phyloP scores from a whole-genome alignment of 768 basidiomycete species.

The Filobasidium floriforme region DNA sequence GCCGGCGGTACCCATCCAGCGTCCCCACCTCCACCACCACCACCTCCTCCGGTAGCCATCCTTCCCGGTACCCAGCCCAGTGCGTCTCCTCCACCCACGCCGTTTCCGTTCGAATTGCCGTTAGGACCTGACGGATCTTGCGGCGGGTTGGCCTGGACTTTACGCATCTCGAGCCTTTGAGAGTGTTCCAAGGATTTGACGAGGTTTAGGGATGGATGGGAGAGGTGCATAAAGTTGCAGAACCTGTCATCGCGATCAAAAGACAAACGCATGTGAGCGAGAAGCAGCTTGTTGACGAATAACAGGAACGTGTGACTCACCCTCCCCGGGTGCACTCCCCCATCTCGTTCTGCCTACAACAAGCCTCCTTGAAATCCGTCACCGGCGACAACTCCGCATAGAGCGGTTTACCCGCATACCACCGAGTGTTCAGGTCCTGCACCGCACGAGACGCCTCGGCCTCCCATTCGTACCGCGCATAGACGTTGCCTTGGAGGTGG shows the following conservation, averaged over 20 bases:
- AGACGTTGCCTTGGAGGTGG: constrained; percentile 94
- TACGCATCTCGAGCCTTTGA: constrained; percentile 71
- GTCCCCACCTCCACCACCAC: constrained; percentile 57
- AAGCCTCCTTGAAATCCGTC: constrained; percentile 97
- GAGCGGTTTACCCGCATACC: constrained; percentile 92
- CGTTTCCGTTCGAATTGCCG: neutral
- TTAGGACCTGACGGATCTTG: neutral
- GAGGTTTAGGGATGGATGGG: constrained; percentile 75
- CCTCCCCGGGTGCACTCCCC: constrained; percentile 91
- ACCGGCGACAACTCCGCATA: constrained; percentile 98
- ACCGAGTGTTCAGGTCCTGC: constrained; percentile 85
- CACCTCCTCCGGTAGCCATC: constrained; percentile 55
- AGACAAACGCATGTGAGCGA: neutral
- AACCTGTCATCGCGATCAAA: constrained; percentile 53
- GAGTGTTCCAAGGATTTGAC: constrained; percentile 70
- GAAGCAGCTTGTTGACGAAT: neutral
- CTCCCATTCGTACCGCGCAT: constrained; percentile 97
- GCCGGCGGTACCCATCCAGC: constrained; percentile 72
- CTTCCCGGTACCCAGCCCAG: constrained; percentile 23
- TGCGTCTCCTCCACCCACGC: neutral
- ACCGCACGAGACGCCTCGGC: constrained; percentile 91
- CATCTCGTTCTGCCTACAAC: constrained; percentile 97
- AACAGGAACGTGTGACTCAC: constrained; percentile 31
- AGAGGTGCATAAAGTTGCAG: constrained; percentile 98
- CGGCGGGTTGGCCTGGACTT: constrained; percentile 46